Evolutionary conservation across 23 red algal genomes (phyloP).

Genomic region (Agarophyton chilense): DNA sequence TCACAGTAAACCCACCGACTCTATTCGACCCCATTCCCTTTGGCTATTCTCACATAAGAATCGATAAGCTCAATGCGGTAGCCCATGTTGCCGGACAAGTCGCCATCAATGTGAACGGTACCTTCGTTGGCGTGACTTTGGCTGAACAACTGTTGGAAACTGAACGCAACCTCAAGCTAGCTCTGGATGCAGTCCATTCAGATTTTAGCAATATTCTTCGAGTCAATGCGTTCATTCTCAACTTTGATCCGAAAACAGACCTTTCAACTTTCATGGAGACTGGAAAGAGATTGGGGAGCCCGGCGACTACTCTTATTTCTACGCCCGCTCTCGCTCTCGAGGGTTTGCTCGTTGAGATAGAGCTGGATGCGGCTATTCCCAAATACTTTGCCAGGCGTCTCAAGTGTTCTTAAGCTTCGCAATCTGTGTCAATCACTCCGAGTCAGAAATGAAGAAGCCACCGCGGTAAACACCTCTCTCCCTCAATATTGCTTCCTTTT

Average conservation of each 20-base stretch:
- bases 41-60: conserved; percentile 37
- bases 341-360: conserved; percentile 16
- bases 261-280: background rate
- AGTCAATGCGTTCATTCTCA: conserved; percentile 29
- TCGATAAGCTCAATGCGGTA: conserved; percentile 37
- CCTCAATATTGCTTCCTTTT: too few relatives aligned
- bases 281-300: conserved; percentile 10
- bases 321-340: background rate
- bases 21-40: conserved; percentile 56
- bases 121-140: conserved; percentile 31
- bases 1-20: conserved; percentile 46
- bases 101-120: conserved; percentile 24
- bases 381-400: background rate
- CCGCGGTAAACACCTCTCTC: too few relatives aligned
- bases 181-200: conserved; percentile 30
- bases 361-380: conserved; percentile 5
- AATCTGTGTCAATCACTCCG: too few relatives aligned
- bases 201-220: conserved; percentile 3
- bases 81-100: conserved; percentile 51
- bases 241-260: conserved; percentile 21
- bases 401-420: background rate
- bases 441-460: too few relatives aligned
- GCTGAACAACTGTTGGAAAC: conserved; percentile 26
- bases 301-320: background rate
- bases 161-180: background rate